Conservation (phyloP, 164 flowering plant species). For the Houttuynia cordata region DNA sequence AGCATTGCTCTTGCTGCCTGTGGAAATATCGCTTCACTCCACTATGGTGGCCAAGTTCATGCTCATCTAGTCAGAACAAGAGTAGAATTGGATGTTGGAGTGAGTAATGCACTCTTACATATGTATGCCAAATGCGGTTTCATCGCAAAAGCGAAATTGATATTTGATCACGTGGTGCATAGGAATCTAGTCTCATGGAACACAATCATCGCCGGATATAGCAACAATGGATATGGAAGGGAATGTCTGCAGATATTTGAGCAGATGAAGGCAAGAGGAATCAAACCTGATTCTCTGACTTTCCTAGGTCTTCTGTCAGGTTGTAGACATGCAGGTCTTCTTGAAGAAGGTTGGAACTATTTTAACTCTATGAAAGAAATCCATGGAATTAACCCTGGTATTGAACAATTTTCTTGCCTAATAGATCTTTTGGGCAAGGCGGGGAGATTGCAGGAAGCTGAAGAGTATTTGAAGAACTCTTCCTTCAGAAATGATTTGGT, state of each 20-base stretch:
- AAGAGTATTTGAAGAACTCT: constrained; percentile 25
- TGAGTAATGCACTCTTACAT: constrained; percentile 55
- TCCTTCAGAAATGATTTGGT: constrained; percentile 34
- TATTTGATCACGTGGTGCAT: constrained; percentile 28
- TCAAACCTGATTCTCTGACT: constrained; percentile 55
- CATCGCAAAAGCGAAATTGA: constrained; percentile 24
- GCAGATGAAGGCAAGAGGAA: constrained; percentile 31
- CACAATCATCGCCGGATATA: constrained; percentile 51
- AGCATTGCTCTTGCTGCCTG: constrained; percentile 50
- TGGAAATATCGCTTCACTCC: constrained; percentile 42
- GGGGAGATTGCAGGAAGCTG: constrained; percentile 52
- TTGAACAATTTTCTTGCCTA: constrained; percentile 56
- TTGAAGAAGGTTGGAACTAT: constrained; percentile 32
- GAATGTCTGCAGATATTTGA: constrained; percentile 35
- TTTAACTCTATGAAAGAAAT: constrained; percentile 40
- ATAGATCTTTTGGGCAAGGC: constrained; percentile 67
- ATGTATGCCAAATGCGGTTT: constrained; percentile 83
- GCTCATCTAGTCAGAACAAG: constrained; percentile 39
- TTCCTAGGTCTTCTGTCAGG: constrained; percentile 45
- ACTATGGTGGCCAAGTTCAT: constrained; percentile 47
- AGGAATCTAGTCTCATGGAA: constrained; percentile 63
- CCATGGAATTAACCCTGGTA: constrained; percentile 32
- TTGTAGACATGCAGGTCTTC: constrained; percentile 69
- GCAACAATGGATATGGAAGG: constrained; percentile 48
- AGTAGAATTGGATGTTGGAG: constrained; percentile 32